phyloP scores from a whole-genome alignment of 805 yeast genomes.

The Candida ipomoeae region DNA sequence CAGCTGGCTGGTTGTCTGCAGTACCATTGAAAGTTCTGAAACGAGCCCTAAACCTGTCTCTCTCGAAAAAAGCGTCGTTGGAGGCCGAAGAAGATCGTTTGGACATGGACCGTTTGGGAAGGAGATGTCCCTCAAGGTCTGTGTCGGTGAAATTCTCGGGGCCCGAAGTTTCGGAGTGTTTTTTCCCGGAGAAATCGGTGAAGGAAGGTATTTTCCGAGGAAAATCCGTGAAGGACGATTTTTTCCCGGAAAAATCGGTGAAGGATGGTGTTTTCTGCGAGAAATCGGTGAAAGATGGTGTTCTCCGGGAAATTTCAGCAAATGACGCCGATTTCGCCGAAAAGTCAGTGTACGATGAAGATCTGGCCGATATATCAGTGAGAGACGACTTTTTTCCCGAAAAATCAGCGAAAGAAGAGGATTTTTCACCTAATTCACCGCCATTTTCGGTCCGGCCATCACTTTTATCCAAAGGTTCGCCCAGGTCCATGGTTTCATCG shows the following conservation, averaged over 20 bases:
- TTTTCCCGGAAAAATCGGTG: neutral
- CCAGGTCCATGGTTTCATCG: neutral
- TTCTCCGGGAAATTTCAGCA: neutral
- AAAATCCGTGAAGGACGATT: neutral
- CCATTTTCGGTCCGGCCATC: neutral
- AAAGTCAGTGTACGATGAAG: neutral
- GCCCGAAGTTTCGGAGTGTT: neutral
- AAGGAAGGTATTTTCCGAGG: neutral
- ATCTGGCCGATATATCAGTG: neutral
- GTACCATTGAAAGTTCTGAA: constrained; percentile 28
- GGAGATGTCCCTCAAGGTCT: neutral
- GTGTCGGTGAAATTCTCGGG: neutral
- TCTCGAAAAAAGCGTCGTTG: constrained; percentile 36
- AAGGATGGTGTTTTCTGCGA: neutral
- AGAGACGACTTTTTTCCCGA: neutral
- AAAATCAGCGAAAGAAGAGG: neutral
- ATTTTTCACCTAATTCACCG: neutral
- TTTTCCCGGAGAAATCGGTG: neutral
- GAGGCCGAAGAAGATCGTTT: constrained; percentile 39
- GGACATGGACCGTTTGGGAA: constrained; percentile 7
- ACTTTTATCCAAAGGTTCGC: neutral
- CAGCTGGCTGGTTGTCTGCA: constrained; percentile 3
- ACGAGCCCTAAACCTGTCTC: constrained; percentile 41
- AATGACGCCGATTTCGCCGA: neutral
- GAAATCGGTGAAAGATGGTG: neutral